Evolutionary conservation across 2,329 filamentous ascomycete genomes (phyloP).

Genomic region (Blastomyces parvus): DNA sequence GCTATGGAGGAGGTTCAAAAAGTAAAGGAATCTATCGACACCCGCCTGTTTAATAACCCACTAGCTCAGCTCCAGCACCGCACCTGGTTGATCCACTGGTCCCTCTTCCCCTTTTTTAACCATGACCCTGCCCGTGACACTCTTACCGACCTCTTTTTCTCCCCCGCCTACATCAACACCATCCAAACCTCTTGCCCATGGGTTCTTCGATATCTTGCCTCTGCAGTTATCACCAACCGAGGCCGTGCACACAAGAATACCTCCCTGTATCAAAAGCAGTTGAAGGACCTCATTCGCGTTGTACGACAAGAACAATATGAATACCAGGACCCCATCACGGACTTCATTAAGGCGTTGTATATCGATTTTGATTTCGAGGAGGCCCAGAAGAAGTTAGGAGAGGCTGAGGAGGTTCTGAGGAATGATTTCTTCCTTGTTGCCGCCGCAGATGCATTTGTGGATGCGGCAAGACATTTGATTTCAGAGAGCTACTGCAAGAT

Average conservation of each 20-base stretch:
- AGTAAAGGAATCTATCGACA: conserved; percentile 86
- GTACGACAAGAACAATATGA: conserved; percentile 97
- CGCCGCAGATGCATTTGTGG: conserved; percentile 79
- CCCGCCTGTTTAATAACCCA: conserved; percentile 90
- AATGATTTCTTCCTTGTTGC: conserved; percentile 91
- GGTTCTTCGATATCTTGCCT: conserved; percentile 88
- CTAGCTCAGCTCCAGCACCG: conserved; percentile 92
- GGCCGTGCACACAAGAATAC: conserved; percentile 67
- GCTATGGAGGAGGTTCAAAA: conserved; percentile 86
- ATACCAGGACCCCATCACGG: conserved; percentile 90
- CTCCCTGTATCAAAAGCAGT: conserved; percentile 87
- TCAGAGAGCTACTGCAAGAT: conserved; percentile 99
- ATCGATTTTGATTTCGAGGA: conserved; percentile 97
- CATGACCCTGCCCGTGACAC: conserved; percentile 81
- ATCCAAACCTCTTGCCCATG: conserved; percentile 97
- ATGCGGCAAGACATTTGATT: conserved; percentile 89
- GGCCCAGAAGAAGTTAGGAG: conserved; percentile 75
- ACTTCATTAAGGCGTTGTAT: conserved; percentile 93
- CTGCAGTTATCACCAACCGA: conserved; percentile 89
- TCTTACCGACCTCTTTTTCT: conserved; percentile 95
- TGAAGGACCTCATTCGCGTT: conserved; percentile 93
- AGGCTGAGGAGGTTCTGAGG: conserved; percentile 83
- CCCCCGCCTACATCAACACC: conserved; percentile 95
- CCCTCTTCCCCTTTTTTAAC: conserved; percentile 98
- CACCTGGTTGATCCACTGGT: conserved; percentile 97